Conservation (phyloP, 140 eudicot genomes). For the Ambrosia hybrid region DNA sequence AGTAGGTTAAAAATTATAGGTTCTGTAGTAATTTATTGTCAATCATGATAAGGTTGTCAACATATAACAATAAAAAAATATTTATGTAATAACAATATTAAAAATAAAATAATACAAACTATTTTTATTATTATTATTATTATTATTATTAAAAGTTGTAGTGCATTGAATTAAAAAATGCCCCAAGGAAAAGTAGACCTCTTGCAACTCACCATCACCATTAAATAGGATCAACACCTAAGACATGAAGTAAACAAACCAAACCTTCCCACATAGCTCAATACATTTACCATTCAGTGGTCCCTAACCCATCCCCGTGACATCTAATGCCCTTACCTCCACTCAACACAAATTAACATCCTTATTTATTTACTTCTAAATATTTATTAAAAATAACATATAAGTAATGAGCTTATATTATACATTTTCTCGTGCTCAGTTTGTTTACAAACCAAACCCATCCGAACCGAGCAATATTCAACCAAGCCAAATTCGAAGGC, state of each 20-base stretch:
- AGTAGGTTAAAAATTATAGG: too few species aligned
- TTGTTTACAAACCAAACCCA: too few species aligned
- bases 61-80: too few species aligned
- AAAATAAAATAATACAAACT: too few species aligned
- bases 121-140: too few species aligned
- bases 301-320: slow-evolving; percentile 35
- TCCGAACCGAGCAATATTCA: too few species aligned
- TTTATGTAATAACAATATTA: too few species aligned
- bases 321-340: slow-evolving; percentile 10
- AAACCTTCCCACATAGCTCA: slow-evolving; percentile 19
- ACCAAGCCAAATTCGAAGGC: not conserved
- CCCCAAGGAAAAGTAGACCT: slow-evolving; percentile 1
- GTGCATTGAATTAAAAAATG: not conserved
- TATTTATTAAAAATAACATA: not conserved
- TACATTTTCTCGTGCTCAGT: too few species aligned
- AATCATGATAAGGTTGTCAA: too few species aligned
- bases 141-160: not conserved
- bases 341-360: not conserved
- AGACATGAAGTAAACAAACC: slow-evolving; percentile 20
- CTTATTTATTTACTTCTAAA: not conserved
- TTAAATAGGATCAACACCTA: slow-evolving; percentile 26
- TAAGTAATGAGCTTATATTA: not conserved
- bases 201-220: slow-evolving; percentile 17
- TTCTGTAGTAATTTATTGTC: too few species aligned
- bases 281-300: slow-evolving; percentile 24